Base-by-base conservation (phyloP, 2,329 filamentous ascomycete genomes). In the Hymenoscyphus scutula region DNA sequence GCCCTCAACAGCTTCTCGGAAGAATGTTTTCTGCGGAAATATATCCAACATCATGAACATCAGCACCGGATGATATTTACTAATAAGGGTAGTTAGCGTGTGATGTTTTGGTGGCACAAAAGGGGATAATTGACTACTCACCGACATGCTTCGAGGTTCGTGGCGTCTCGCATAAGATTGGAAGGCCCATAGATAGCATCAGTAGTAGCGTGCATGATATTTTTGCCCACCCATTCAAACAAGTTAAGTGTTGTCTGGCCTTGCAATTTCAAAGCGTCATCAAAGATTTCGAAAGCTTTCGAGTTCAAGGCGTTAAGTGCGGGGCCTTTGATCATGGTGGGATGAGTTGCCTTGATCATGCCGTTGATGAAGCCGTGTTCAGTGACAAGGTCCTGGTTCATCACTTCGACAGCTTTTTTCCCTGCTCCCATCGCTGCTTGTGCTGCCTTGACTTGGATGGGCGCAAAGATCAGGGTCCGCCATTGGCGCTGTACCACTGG, bases 171-270 rank as follows among this genome's bases (percentile, higher is more conserved):
- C 54, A 68, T 53, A 1, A 79, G 78, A 64, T 81, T 80, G 1
- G 75, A 60, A 1, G 76, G 72, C 0, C 80, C 80, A 61, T 77
- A 82, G 13, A 82, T 69, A 2, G 76, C 75, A 19, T 73, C 66
- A 5, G 74, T 73, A 0, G 76, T 77, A 10, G 77, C 76, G 3
- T 74, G 58, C 1, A 74, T 76, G 61, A 79, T 74, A 3, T 74
- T 58, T 25, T 76, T 63, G 5, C 76, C 70, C 15, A 75, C 51
- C 76, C 76, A 79, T 0, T 69, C 25, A 65, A 72, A 81, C 0
- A 81, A 57, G 6, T 76, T 74, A 0, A 73, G 69, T 3, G 78
- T 70, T 30, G 73, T 65, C 1, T 45, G 27, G 17, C 38, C 37
- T 27, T 51, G n/a, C n/a, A 25, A 10, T 32, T 13, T 29, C 30